A percentile compares a stretch with the other conserved stretches of the same genome.
Evolutionary conservation across 352 stramenopile genomes (phyloP).

Genomic region (Globisporangium abappressorium): DNA sequence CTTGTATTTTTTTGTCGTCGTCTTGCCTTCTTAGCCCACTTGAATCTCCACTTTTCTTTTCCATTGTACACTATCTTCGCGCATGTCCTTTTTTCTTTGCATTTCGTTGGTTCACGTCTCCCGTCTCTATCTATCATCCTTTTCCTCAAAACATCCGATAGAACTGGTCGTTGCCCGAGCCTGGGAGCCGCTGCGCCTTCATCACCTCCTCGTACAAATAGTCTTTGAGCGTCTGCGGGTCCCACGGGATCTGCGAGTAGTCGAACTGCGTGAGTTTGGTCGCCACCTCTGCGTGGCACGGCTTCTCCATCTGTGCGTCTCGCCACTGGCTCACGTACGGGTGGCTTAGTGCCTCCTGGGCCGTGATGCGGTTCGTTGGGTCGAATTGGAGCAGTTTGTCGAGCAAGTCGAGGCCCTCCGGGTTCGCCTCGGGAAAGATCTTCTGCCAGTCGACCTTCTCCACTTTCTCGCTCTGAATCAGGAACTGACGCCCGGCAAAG

Average conservation of each 20-base stretch:
- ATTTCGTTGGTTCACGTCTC: background rate
- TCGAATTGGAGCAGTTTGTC: conserved; percentile 88
- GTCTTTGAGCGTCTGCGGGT: conserved; percentile 74
- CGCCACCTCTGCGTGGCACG: conserved; percentile 50
- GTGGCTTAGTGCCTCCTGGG: conserved; percentile 79
- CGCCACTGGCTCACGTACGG: conserved; percentile 88
- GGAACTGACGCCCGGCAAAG: conserved; percentile 81
- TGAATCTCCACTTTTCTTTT: background rate
- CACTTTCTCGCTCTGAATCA: conserved; percentile 67
- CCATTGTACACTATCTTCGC: conserved; percentile 7
- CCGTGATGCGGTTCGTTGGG: conserved; percentile 82
- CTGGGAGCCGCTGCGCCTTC: conserved; percentile 38
- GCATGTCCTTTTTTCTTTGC: background rate
- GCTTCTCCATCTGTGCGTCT: conserved; percentile 54
- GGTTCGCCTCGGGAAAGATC: conserved; percentile 82
- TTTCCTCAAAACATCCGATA: conserved; percentile 6
- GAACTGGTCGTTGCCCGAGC: conserved; percentile 2
- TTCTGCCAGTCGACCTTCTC: conserved; percentile 74
- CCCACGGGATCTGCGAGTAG: conserved; percentile 66
- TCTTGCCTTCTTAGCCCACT: background rate
- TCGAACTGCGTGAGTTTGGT: conserved; percentile 66
- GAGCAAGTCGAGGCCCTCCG: conserved; percentile 83
- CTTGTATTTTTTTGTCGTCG: background rate
- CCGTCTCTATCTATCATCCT: background rate
- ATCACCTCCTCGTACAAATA: conserved; percentile 84